phyloP scores from a whole-genome alignment of 495 filamentous ascomycete species.

The Thermothielavioides terrestris region DNA sequence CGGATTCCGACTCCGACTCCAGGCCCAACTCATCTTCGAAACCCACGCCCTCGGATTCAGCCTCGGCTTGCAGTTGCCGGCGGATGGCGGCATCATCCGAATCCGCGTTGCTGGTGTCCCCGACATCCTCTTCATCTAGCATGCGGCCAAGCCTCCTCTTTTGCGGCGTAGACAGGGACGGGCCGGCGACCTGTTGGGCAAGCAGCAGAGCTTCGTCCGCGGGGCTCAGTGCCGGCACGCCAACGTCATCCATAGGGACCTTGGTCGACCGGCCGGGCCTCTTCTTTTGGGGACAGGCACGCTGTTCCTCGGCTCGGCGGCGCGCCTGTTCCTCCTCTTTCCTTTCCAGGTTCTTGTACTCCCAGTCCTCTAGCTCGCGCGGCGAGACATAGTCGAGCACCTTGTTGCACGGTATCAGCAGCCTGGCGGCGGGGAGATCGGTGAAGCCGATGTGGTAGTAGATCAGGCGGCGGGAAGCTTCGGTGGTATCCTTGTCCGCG shows the following conservation, averaged over 20 bases:
- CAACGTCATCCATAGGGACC: neutral
- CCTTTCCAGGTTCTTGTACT: conserved; percentile 25
- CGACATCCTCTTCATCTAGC: conserved; percentile 7
- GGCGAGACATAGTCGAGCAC: conserved; percentile 40
- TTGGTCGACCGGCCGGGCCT: conserved; percentile 10
- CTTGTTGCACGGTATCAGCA: conserved; percentile 30
- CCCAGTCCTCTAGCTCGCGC: conserved; percentile 37
- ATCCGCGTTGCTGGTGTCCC: conserved; percentile 11
- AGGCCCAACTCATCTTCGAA: neutral
- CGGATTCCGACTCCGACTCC: neutral
- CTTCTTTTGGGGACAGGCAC: neutral
- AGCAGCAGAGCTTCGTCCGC: conserved; percentile 11
- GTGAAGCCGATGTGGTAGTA: conserved; percentile 39
- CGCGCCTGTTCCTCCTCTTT: conserved; percentile 21
- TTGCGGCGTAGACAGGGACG: conserved; percentile 27
- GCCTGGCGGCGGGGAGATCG: conserved; percentile 32
- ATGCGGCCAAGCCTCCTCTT: conserved; percentile 14
- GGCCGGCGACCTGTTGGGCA: conserved; percentile 19
- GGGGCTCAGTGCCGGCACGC: neutral
- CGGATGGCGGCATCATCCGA: conserved; percentile 19
- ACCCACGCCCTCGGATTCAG: neutral
- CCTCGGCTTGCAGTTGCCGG: conserved; percentile 7
- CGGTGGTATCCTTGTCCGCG: conserved; percentile 11
- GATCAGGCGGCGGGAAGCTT: conserved; percentile 23
- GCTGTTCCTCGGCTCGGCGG: conserved; percentile 3